Percentiles rank a stretch among this genome's conserved stretches.
Conservation (phyloP, 306 rosid species). For the Vigna hirtella region DNA sequence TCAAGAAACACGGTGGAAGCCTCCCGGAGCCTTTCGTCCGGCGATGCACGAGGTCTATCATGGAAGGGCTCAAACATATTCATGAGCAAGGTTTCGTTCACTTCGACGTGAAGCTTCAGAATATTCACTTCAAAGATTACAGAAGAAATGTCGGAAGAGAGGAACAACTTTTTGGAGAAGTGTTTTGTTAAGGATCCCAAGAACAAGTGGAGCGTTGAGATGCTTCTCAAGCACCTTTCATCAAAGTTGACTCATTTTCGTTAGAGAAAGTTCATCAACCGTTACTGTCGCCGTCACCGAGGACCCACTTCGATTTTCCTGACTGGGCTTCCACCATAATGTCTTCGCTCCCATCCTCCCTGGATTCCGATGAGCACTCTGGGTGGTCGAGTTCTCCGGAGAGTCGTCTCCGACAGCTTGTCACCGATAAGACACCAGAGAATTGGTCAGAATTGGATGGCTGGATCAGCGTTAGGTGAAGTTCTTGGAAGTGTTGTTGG, state of each 20-base stretch:
- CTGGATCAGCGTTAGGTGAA: conserved; percentile 63
- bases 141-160: conserved; percentile 59
- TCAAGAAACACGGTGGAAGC: conserved; percentile 55
- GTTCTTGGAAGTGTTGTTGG: background rate
- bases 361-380: conserved; percentile 14
- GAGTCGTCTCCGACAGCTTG: conserved; percentile 53
- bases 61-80: conserved; percentile 59
- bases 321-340: conserved; percentile 58
- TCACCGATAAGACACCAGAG: conserved; percentile 23
- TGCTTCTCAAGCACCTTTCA: conserved; percentile 72
- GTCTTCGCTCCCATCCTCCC: conserved; percentile 2
- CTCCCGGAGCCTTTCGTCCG: conserved; percentile 57
- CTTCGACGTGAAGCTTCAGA: conserved; percentile 81
- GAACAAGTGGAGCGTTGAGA: conserved; percentile 81
- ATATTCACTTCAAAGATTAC: conserved; percentile 72
- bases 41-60: conserved; percentile 54
- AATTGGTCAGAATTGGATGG: conserved; percentile 58
- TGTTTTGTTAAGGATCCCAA: conserved; percentile 73
- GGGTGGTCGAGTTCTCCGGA: background rate
- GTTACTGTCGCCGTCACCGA: background rate
- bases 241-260: conserved; percentile 33
- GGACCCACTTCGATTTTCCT: conserved; percentile 66
- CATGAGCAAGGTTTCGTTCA: conserved; percentile 76
- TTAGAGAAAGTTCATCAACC: background rate
- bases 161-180: conserved; percentile 65